phyloP scores from a whole-genome alignment of 176 grass and related monocot genomes.

The Thinopyrum elongatum region DNA sequence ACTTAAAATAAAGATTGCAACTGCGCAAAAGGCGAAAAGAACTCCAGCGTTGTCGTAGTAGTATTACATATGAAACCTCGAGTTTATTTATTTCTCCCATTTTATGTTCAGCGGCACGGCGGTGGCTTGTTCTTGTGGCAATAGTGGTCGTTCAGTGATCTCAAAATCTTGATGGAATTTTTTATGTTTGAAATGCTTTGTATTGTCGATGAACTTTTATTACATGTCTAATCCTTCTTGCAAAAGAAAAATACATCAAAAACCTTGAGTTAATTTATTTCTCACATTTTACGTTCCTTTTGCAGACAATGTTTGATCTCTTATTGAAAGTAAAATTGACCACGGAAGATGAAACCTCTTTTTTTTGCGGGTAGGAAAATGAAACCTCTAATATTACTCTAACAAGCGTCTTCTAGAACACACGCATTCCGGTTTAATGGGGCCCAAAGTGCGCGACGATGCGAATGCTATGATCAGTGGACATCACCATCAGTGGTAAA shows the following conservation, averaged over 20 bases:
- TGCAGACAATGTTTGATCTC: background rate
- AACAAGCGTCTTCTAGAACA: background rate
- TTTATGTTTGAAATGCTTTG: too few relatives aligned
- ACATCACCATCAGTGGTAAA: slow-evolving; percentile 6
- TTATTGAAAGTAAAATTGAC: background rate
- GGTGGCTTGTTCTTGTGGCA: too few relatives aligned
- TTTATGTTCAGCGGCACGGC: too few relatives aligned
- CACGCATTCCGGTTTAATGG: background rate
- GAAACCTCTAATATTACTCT: background rate
- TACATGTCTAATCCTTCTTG: too few relatives aligned
- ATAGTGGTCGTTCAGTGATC: too few relatives aligned
- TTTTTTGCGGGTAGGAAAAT: too few relatives aligned
- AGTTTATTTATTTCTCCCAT: too few relatives aligned
- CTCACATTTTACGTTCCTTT: background rate
- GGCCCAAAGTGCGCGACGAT: background rate
- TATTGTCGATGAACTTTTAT: too few relatives aligned
- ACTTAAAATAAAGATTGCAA: background rate
- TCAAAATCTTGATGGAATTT: too few relatives aligned
- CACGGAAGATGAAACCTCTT: background rate
- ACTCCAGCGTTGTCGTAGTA: background rate
- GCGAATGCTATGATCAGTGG: background rate
- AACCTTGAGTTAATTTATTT: background rate
- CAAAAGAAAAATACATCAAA: too few relatives aligned
- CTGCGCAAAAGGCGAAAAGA: too few relatives aligned
- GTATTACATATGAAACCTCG: background rate